A percentile compares a stretch with the other conserved stretches of the same genome.
These are phyloP conservation scores for Chalciporus piperatus DNA, from an alignment of 768 basidiomycete species.

Conservation along the genomic window DNA sequence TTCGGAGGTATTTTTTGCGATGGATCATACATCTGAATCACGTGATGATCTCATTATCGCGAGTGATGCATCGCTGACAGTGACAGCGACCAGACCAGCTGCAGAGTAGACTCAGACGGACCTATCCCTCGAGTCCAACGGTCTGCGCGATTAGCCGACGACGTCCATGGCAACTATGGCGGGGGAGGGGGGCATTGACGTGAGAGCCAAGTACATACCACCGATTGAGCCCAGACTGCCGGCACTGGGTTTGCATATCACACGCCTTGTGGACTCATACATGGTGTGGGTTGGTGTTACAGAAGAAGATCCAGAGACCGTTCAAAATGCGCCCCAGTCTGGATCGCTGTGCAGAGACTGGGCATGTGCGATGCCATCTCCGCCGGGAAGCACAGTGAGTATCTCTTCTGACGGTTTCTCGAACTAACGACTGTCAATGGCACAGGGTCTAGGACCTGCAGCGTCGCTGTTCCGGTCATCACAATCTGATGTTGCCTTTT, in stretches of 20 bases:
- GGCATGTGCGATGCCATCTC: constrained; percentile 78
- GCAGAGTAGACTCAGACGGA: no score
- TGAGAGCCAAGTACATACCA: constrained; percentile 48
- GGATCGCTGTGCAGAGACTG: constrained; percentile 72
- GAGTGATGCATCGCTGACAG: background rate
- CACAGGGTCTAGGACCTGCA: constrained; percentile 34
- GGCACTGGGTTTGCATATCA: constrained; percentile 64
- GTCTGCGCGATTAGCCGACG: background rate
- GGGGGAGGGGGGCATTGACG: constrained; percentile 31
- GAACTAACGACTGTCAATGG: constrained; percentile 5
- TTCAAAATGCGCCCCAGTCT: constrained; percentile 44
- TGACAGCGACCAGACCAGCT: no score
- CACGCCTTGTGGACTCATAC: constrained; percentile 64
- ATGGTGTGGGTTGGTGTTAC: constrained; percentile 82
- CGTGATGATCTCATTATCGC: constrained; percentile 13
- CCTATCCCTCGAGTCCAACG: background rate
- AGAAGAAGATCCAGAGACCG: constrained; percentile 42
- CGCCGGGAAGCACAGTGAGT: constrained; percentile 23
- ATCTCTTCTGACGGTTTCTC: background rate
- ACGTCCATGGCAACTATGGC: constrained; percentile 5
- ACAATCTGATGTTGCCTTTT: constrained; percentile 57
- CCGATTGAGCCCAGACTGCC: constrained; percentile 51
- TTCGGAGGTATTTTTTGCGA: background rate
- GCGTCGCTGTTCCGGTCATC: constrained; percentile 65
- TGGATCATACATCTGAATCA: constrained; percentile 11